Percentiles rank a stretch among this genome's conserved stretches.
Evolutionary conservation across 768 basidiomycete genomes (phyloP).

Genomic region (Termitomyces sp.): DNA sequence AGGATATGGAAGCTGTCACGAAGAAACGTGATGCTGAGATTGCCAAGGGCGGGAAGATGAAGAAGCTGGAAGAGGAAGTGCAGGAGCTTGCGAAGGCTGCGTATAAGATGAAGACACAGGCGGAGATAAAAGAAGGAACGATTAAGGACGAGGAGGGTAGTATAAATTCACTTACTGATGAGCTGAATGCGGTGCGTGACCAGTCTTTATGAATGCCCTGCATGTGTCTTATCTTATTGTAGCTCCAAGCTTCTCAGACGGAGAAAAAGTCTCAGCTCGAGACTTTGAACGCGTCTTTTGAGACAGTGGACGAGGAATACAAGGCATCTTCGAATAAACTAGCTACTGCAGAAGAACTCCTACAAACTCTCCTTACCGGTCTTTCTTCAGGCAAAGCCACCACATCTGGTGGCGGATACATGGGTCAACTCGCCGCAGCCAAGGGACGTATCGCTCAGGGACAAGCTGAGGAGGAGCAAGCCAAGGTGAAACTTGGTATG

Average conservation of each 20-base stretch:
- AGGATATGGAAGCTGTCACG: constrained; percentile 58
- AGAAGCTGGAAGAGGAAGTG: constrained; percentile 78
- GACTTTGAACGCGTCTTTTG: constrained; percentile 48
- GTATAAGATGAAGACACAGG: constrained; percentile 79
- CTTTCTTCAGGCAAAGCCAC: constrained; percentile 65
- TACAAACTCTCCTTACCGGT: constrained; percentile 92
- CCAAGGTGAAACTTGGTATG: constrained; percentile 68
- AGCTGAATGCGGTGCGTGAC: constrained; percentile 54
- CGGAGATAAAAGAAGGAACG: constrained; percentile 71
- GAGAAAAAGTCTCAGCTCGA: constrained; percentile 59
- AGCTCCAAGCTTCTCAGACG: constrained; percentile 57
- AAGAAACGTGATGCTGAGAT: constrained; percentile 82
- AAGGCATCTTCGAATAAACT: constrained; percentile 55
- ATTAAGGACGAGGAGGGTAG: constrained; percentile 76
- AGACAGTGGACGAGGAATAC: constrained; percentile 65
- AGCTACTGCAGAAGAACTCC: constrained; percentile 79
- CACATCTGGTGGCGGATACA: constrained; percentile 82
- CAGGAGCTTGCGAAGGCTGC: constrained; percentile 73
- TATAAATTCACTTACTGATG: constrained; percentile 44
- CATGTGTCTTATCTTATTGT: not conserved
- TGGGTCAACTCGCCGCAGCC: constrained; percentile 92
- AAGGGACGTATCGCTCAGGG: constrained; percentile 71
- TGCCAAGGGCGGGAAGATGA: constrained; percentile 89
- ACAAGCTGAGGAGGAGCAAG: constrained; percentile 81
- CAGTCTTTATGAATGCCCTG: not conserved